Evolutionary conservation across 164 flowering plant species (phyloP), one percentile per base, ranked within the genome.

Genomic region (Hamamelis virginiana): DNA sequence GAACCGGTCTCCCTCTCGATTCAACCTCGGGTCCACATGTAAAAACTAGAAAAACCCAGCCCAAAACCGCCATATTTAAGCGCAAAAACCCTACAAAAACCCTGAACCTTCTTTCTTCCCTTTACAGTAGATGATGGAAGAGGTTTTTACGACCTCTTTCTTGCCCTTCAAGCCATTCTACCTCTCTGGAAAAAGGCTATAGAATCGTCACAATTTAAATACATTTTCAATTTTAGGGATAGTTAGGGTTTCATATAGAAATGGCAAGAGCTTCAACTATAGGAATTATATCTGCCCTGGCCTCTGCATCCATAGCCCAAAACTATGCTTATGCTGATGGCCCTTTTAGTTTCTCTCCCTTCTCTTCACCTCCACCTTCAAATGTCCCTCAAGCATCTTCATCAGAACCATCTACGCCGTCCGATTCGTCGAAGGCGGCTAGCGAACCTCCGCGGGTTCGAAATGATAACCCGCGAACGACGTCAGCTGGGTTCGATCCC

Each of bases 401-500:
- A 28, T 16, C 83, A 55, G 69, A 26, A 21, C 64, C 69, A 18
- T 28, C 83, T 44, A 67, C 46, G n/a, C 48, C 72, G 14, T n/a
- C 78, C 12, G 46, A 28, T 74, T 46, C 43, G 41, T 33, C 41
- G 4, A 33, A 33, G 41, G 41, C 41, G 6, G 41, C 41, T 33
- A 33, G 6, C 41, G 41, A 33, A 33, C 41, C 81, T 43, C 53
- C 67, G 15, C 80, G 79, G 59, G 80, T 74, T 59, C 81, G 92
- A 43, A 95, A 93, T 56, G 87, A 92, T 58, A 73, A 88, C 46
- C 99, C 99, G 27, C 76, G 97, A 68, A 93, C 97, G 0, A 74
- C 90, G 0, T 84, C 99, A 0, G 81, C 92, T 25, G 99, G 99
- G 28, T 95, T 95, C 62, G 98, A 92, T 69, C 97, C 96, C 0